Evolutionary conservation across 202 grass and related monocot species (phyloP).

Genomic region (Panicum virgatum): DNA sequence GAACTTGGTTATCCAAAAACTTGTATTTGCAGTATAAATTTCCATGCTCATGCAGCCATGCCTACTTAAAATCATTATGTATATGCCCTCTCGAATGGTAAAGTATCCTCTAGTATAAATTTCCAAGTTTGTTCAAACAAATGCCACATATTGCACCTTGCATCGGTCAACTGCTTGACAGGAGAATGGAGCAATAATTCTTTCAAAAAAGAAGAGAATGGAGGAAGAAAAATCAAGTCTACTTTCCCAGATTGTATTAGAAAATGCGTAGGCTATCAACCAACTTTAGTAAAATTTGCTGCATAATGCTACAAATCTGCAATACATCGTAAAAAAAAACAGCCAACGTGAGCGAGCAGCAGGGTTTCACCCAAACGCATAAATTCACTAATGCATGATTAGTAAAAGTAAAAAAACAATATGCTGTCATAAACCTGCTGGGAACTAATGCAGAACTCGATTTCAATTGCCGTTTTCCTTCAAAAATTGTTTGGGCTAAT

Average conservation of each 20-base stretch:
- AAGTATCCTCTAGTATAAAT: background rate
- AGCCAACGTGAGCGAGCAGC: background rate
- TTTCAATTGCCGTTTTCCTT: background rate
- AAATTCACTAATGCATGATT: background rate
- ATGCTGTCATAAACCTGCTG: background rate
- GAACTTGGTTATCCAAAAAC: background rate
- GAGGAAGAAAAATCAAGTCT: background rate
- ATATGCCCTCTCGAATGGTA: background rate
- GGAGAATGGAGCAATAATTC: too few species aligned
- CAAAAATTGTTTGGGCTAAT: background rate
- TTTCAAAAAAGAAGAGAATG: too few species aligned
- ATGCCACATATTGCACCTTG: background rate
- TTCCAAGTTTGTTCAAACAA: background rate
- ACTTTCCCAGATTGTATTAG: background rate
- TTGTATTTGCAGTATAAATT: background rate
- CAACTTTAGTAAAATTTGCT: background rate
- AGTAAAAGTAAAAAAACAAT: background rate
- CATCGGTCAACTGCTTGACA: too few species aligned
- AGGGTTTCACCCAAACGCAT: background rate
- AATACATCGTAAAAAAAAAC: background rate
- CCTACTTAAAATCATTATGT: too few species aligned
- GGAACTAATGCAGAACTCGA: background rate
- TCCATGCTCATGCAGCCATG: too few species aligned
- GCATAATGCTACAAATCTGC: background rate
- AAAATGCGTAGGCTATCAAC: background rate